Percentiles rank a stretch among this genome's conserved stretches.
phyloP scores from a whole-genome alignment of 1,284 basidiomycete species.

The Afroboletus lepidellus region DNA sequence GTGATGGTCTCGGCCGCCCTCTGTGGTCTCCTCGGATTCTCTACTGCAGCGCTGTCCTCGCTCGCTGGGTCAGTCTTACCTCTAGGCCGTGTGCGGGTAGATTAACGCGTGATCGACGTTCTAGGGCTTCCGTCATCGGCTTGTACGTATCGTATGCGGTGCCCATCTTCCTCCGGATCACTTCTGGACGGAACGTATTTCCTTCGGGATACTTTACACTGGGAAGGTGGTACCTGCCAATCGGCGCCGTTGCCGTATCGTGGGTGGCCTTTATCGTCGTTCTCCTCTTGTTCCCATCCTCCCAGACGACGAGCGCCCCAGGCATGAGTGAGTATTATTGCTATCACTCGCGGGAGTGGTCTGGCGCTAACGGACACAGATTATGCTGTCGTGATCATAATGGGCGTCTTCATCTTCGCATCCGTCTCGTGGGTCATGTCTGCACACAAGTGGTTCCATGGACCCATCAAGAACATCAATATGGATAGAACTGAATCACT shows the following conservation, averaged over 20 bases:
- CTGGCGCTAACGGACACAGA: constrained; percentile 41
- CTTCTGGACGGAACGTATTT: constrained; percentile 57
- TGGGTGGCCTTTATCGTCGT: constrained; percentile 67
- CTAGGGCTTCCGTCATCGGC: constrained; percentile 67
- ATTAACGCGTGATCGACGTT: not conserved
- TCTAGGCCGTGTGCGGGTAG: not conserved
- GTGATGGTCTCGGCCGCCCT: constrained; percentile 59
- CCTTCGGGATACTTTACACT: constrained; percentile 59
- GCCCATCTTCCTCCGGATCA: constrained; percentile 70
- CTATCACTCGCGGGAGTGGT: not conserved
- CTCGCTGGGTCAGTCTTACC: constrained; percentile 55
- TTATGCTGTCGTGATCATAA: constrained; percentile 65
- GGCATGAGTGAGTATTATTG: constrained; percentile 51
- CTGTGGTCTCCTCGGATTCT: constrained; percentile 67
- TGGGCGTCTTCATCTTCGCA: constrained; percentile 63
- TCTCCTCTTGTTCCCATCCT: constrained; percentile 59
- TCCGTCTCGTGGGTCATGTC: constrained; percentile 62
- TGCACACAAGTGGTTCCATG: constrained; percentile 68
- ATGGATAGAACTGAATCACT: constrained; percentile 16
- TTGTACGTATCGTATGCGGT: constrained; percentile 63
- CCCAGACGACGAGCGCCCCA: constrained; percentile 40
- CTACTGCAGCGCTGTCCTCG: constrained; percentile 57
- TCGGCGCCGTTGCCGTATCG: constrained; percentile 58
- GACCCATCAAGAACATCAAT: constrained; percentile 58
- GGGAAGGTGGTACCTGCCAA: constrained; percentile 57